Evolutionary conservation across 768 basidiomycete genomes (phyloP).

Genomic region (Rickenella mellea): DNA sequence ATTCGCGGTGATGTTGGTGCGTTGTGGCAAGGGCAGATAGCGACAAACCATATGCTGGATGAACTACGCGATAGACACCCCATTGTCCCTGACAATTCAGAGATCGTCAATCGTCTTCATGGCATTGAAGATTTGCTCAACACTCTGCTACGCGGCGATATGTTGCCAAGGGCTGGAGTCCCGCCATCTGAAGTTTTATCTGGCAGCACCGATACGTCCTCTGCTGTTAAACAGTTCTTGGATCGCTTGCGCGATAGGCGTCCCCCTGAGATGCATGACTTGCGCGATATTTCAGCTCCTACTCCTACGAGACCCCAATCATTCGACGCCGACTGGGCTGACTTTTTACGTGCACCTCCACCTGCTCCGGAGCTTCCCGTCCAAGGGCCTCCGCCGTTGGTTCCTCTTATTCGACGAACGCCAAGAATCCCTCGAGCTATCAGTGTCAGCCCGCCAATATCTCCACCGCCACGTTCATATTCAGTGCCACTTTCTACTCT

Average conservation of each 20-base stretch:
- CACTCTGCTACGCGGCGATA: constrained; percentile 1
- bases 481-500: too few species aligned
- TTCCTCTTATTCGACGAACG: constrained; percentile 42
- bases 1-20: constrained; percentile 51
- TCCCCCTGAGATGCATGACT: constrained; percentile 31
- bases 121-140: constrained; percentile 35
- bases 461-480: too few species aligned
- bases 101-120: constrained; percentile 21
- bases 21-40: constrained; percentile 53
- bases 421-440: constrained; percentile 28
- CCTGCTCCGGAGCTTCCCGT: constrained; percentile 29
- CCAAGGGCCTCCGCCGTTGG: constrained; percentile 40
- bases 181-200: constrained; percentile 7
- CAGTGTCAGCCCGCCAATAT: constrained; percentile 29
- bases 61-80: constrained; percentile 44
- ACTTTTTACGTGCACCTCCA: constrained; percentile 43
- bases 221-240: constrained; percentile 17
- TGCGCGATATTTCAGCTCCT: too few species aligned
- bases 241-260: constrained; percentile 14
- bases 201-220: constrained; percentile 17
- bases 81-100: constrained; percentile 29
- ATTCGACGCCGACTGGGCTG: constrained; percentile 50
- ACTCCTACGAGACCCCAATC: constrained; percentile 30
- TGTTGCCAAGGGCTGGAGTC: constrained; percentile 1
- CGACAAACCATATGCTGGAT: constrained; percentile 52